A percentile compares a stretch with the other conserved stretches of the same genome.
Evolutionary conservation across 495 filamentous ascomycete genomes (phyloP).

Genomic region (Letharia columbiana): DNA sequence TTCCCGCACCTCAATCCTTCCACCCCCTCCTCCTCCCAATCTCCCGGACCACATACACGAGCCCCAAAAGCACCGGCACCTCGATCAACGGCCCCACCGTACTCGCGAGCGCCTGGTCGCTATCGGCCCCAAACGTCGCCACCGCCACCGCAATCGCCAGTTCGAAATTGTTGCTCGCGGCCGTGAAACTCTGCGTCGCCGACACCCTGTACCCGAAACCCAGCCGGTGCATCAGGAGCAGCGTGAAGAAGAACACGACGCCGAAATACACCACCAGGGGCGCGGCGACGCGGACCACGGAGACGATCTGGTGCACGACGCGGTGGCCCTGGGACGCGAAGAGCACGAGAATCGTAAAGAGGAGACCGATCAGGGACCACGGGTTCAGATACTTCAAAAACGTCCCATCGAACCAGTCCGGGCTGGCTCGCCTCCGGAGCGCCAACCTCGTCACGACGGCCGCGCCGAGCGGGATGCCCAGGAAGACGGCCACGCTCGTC

Average conservation of each 20-base stretch:
- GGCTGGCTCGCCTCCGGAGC: slow-evolving; percentile 46
- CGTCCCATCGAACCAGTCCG: slow-evolving; percentile 54
- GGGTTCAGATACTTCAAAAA: slow-evolving; percentile 65
- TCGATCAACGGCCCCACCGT: slow-evolving; percentile 90
- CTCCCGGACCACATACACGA: slow-evolving; percentile 71
- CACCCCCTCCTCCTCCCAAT: slow-evolving; percentile 47
- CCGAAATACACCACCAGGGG: slow-evolving; percentile 75
- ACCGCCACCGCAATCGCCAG: slow-evolving; percentile 88
- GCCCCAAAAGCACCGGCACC: slow-evolving; percentile 71
- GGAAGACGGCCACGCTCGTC: slow-evolving; percentile 71
- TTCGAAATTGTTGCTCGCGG: slow-evolving; percentile 94
- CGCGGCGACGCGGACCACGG: slow-evolving; percentile 69
- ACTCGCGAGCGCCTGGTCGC: slow-evolving; percentile 78
- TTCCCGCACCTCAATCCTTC: slow-evolving; percentile 36
- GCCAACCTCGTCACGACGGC: slow-evolving; percentile 66
- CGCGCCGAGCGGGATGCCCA: slow-evolving; percentile 75
- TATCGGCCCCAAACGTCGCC: slow-evolving; percentile 69
- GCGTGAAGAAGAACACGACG: slow-evolving; percentile 61
- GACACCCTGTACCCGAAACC: slow-evolving; percentile 68
- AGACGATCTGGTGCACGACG: slow-evolving; percentile 77
- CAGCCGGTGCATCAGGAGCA: slow-evolving; percentile 46
- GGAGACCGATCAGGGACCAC: slow-evolving; percentile 71
- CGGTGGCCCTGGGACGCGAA: slow-evolving; percentile 74
- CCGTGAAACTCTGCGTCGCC: slow-evolving; percentile 83
- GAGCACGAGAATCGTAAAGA: slow-evolving; percentile 79